Evolutionary conservation across 306 rosid genomes (phyloP).

Genomic region (Lathyrus tuberosus): DNA sequence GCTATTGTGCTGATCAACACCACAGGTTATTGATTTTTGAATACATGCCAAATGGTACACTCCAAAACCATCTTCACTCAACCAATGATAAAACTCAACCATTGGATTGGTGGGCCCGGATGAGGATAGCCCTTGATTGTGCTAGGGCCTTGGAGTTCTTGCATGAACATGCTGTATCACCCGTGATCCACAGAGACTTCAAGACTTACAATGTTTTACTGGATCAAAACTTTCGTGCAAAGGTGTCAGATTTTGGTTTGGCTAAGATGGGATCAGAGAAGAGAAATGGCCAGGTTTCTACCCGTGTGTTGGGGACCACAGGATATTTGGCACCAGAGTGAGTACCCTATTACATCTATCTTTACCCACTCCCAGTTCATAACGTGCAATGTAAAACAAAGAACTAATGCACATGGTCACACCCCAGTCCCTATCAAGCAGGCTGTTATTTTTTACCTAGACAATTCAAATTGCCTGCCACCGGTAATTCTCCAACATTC

Average conservation of each 20-base stretch:
- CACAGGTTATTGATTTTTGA: constrained; percentile 85
- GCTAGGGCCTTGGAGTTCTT: constrained; percentile 87
- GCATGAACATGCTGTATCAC: constrained; percentile 77
- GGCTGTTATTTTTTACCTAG: constrained; percentile 45
- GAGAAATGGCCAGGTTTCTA: constrained; percentile 82
- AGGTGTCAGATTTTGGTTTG: constrained; percentile 83
- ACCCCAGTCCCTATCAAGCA: constrained; percentile 48
- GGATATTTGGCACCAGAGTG: constrained; percentile 99
- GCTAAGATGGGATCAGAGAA: constrained; percentile 90
- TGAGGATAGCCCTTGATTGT: constrained; percentile 97
- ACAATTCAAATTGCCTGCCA: neutral
- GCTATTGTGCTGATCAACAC: constrained; percentile 95
- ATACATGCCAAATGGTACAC: constrained; percentile 75
- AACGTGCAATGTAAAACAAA: constrained; percentile 39
- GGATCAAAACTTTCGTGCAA: constrained; percentile 81
- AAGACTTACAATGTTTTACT: constrained; percentile 71
- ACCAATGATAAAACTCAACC: constrained; percentile 44
- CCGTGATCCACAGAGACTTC: constrained; percentile 92
- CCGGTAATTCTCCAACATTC: neutral
- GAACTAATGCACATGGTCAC: constrained; percentile 55
- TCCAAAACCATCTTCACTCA: constrained; percentile 72
- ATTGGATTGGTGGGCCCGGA: constrained; percentile 87
- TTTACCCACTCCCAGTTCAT: constrained; percentile 30
- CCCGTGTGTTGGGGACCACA: constrained; percentile 89
- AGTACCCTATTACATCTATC: constrained; percentile 38